These are phyloP conservation scores for Bonia amplexicaulis DNA, from an alignment of 176 grass and related monocot species.

Conservation along the genomic window DNA sequence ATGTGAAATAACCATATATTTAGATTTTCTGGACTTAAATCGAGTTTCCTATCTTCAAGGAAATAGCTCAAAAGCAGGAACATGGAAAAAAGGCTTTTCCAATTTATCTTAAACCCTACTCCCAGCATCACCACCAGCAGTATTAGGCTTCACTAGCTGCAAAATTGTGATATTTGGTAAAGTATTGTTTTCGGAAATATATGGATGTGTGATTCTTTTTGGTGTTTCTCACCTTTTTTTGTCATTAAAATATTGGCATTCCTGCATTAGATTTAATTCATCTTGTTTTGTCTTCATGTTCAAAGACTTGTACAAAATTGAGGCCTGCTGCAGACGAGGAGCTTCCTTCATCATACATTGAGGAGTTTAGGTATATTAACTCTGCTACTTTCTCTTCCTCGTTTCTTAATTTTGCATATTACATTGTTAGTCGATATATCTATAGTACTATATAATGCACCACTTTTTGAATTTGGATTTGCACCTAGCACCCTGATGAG, in stretches of 20 bases:
- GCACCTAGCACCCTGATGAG: too few relatives aligned
- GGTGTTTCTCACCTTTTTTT: neutral
- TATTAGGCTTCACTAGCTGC: neutral
- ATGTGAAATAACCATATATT: neutral
- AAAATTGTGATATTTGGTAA: neutral
- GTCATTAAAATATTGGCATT: neutral
- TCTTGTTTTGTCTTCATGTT: slow-evolving; percentile 23
- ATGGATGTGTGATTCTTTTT: neutral
- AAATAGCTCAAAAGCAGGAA: neutral
- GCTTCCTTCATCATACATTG: slow-evolving; percentile 85
- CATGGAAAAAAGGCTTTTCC: neutral
- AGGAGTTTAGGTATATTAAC: slow-evolving; percentile 74
- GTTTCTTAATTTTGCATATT: slow-evolving; percentile 25
- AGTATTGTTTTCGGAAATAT: neutral
- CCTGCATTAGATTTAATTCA: slow-evolving; percentile 12
- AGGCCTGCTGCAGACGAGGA: slow-evolving; percentile 90
- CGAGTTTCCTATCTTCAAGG: neutral
- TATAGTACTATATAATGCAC: too few relatives aligned
- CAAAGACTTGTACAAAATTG: slow-evolving; percentile 72
- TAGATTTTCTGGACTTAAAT: neutral
- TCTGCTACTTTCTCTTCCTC: slow-evolving; percentile 10
- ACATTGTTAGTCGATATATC: neutral
- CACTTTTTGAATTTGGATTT: too few relatives aligned
- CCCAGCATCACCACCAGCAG: neutral
- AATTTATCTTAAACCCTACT: neutral